Percentiles rank a stretch among this genome's conserved stretches.
Evolutionary conservation across 495 filamentous ascomycete genomes (phyloP).

Genomic region (Cairneyella variabilis): DNA sequence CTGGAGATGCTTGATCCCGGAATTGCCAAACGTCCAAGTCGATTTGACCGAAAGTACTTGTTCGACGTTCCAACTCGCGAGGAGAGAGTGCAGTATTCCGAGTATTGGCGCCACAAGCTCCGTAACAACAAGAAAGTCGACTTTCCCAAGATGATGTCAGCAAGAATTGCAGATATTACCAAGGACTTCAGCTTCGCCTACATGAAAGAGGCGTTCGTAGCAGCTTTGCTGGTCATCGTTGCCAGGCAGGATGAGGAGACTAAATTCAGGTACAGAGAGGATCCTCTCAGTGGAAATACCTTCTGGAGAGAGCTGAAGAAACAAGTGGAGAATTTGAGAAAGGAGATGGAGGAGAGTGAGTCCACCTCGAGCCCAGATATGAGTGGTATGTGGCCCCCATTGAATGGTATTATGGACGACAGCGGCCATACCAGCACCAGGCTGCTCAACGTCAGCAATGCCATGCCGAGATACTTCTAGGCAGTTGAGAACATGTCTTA

Average conservation of each 20-base stretch:
- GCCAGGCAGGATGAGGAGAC: slow-evolving; percentile 15
- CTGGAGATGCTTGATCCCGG: slow-evolving; percentile 56
- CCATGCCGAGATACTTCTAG: slow-evolving; percentile 13
- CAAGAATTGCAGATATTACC: slow-evolving; percentile 54
- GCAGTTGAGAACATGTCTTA: not conserved
- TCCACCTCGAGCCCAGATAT: slow-evolving; percentile 1
- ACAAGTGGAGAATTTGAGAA: slow-evolving; percentile 49
- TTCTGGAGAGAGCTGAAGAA: slow-evolving; percentile 55
- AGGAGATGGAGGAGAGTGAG: slow-evolving; percentile 42
- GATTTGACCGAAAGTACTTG: slow-evolving; percentile 63
- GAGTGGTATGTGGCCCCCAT: slow-evolving; percentile 12
- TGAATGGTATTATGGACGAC: slow-evolving; percentile 5
- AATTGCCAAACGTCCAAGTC: slow-evolving; percentile 58
- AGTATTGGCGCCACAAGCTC: slow-evolving; percentile 57
- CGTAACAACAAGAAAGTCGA: slow-evolving; percentile 47
- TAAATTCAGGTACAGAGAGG: slow-evolving; percentile 28
- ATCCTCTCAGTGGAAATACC: slow-evolving; percentile 39
- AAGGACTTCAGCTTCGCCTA: slow-evolving; percentile 62
- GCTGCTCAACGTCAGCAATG: slow-evolving; percentile 7
- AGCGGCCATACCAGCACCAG: not conserved
- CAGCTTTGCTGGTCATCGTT: slow-evolving; percentile 49
- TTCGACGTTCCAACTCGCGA: slow-evolving; percentile 51
- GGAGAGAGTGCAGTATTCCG: slow-evolving; percentile 53
- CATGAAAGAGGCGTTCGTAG: slow-evolving; percentile 61
- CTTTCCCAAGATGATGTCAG: slow-evolving; percentile 50